Evolutionary conservation across 805 yeast genomes (phyloP), one percentile per base, ranked within the genome.

Genomic region (Wilhelminamyces savonicus): DNA sequence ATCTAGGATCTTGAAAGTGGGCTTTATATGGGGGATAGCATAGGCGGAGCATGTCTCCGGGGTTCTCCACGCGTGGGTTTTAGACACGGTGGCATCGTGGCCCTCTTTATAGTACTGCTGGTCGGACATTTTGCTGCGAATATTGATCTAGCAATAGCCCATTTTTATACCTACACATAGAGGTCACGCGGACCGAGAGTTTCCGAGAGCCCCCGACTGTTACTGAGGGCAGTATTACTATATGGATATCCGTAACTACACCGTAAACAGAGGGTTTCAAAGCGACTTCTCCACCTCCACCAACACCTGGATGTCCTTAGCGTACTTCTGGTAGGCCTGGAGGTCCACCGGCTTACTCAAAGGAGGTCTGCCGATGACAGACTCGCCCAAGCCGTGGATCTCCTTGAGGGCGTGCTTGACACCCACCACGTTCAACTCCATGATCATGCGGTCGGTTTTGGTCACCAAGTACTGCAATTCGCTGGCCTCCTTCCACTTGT

Each of bases 11-110:
- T 38, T 35, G 23, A 41, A 40, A 11, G 41, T 39, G 4, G 49
- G 40, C 32, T 54, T 44, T 17, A 62, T 26, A 19, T 50, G 40
- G 4, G 54, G 51, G 11, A 54, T 27, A 31, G 58, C 32, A 33
- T 40, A 54, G 2, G 39, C 41, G 3, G 51, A 37, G 6, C 56
- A 51, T 30, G 52, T 57, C 7, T 36, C 42, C 5, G 52, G 63
- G 5, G 47, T 52, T 35, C 67, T 37, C 62, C 65, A 58, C 8
- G 43, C 24, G 34, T 59, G 66, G 4, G 66, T 16, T 34, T n/a
- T n/a, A n/a, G n/a, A n/a, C n/a, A n/a, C n/a, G n/a, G n/a, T n/a
- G n/a, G n/a, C n/a, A n/a, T n/a, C n/a, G n/a, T n/a, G n/a, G n/a
- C n/a, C n/a, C n/a, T n/a, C n/a, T n/a, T n/a, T n/a, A n/a, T n/a